Percentiles rank a stretch among this genome's conserved stretches.
Evolutionary conservation across 139 green algal genomes (phyloP).

Genomic region (Chlorella sp.): DNA sequence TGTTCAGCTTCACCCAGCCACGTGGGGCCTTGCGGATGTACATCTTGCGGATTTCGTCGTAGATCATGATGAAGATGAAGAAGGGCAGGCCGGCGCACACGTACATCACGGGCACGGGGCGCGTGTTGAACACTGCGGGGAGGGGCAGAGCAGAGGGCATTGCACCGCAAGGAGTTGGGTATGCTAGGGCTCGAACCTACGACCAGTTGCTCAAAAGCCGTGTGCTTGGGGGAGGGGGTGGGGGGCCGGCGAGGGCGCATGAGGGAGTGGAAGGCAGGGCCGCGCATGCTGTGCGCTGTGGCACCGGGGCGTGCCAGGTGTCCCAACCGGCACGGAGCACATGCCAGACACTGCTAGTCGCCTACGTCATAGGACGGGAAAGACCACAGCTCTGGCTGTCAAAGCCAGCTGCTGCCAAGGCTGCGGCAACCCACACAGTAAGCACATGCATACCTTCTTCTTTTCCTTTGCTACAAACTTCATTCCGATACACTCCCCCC

Average conservation of each 20-base stretch:
- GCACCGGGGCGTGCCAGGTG: no score
- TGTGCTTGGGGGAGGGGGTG: background rate
- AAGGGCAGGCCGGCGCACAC: conserved; percentile 74
- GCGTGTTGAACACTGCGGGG: conserved; percentile 71
- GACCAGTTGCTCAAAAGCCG: no score
- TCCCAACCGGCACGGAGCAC: no score
- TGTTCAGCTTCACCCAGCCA: conserved; percentile 62
- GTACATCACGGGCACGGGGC: conserved; percentile 71
- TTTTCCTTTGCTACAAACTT: no score
- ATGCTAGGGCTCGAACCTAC: no score
- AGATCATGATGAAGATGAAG: conserved; percentile 72
- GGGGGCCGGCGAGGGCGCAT: background rate
- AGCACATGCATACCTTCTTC: no score
- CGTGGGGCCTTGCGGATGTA: conserved; percentile 64
- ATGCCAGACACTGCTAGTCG: background rate
- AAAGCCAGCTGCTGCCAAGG: no score
- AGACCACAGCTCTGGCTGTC: no score
- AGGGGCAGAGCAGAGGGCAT: no score
- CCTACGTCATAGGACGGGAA: background rate
- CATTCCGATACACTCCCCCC: no score
- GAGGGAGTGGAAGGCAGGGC: background rate
- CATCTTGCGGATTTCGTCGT: conserved; percentile 78
- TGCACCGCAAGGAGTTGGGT: no score
- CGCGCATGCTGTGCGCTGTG: no score
- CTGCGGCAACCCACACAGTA: background rate